Evolutionary conservation across 768 basidiomycete species (phyloP).

Genomic region (Hydnomerulius pinastri): DNA sequence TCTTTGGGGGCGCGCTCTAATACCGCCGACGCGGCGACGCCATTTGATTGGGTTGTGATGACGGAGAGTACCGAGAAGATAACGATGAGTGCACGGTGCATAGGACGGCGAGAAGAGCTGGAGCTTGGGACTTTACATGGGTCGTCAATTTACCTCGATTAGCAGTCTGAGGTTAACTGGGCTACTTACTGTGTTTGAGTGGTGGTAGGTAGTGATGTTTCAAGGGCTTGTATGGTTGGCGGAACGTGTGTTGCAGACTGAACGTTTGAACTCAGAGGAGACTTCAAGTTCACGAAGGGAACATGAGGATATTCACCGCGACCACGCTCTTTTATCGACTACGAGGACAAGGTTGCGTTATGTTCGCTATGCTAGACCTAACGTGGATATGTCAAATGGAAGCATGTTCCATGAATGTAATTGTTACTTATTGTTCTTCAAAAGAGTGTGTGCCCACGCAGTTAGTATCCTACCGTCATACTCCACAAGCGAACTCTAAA

Average conservation of each 20-base stretch:
- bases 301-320: not conserved
- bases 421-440: not conserved
- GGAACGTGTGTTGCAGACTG: no score
- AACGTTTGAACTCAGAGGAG: no score
- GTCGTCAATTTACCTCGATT: no score
- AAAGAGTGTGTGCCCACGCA: no score
- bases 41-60: not conserved
- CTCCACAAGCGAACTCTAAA: no score
- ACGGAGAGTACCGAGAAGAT: not conserved
- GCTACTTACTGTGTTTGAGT: no score
- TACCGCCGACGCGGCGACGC: not conserved
- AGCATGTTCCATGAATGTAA: not conserved
- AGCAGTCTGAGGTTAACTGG: no score
- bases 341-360: not conserved
- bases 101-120: no score
- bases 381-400: constrained; percentile 1
- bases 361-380: not conserved
- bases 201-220: no score
- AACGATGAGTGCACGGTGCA: not conserved
- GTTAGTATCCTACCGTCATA: no score
- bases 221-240: no score
- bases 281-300: not conserved
- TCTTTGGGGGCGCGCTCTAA: not conserved
- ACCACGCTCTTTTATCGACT: not conserved
- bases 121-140: no score